These are phyloP conservation scores for Geotrichum carabidarum DNA, from an alignment of 1,139 yeast genomes.

Conservation along the genomic window DNA sequence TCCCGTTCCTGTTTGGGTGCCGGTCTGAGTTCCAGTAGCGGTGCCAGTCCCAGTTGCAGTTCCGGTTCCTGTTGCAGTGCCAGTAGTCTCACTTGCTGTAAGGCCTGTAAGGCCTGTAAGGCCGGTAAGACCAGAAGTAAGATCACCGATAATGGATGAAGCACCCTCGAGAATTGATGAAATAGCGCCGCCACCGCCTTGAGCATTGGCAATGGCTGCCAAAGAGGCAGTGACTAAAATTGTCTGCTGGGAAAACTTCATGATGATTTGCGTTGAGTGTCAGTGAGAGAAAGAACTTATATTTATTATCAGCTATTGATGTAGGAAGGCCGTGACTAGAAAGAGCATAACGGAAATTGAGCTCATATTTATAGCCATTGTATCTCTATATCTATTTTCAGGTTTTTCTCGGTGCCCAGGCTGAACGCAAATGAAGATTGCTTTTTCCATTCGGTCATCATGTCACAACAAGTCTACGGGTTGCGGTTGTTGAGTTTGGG, in stretches of 20 bases:
- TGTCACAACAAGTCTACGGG: too few species aligned
- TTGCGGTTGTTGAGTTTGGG: too few species aligned
- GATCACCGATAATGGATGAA: constrained; percentile 3
- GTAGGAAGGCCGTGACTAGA: background rate
- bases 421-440: too few species aligned
- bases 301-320: background rate
- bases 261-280: background rate
- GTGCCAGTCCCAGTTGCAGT: background rate
- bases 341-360: background rate
- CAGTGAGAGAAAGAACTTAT: background rate
- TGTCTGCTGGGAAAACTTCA: constrained; percentile 5
- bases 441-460: too few species aligned
- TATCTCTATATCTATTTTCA: too few species aligned
- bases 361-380: constrained; percentile 1
- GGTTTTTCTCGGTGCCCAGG: too few species aligned
- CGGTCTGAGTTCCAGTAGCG: background rate
- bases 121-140: background rate
- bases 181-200: background rate
- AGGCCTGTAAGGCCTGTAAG: background rate
- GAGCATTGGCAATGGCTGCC: constrained; percentile 6
- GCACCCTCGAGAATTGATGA: background rate
- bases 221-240: constrained; percentile 7
- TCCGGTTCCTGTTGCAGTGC: background rate
- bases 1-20: too few species aligned
- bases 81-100: background rate